phyloP scores from a whole-genome alignment of 2,329 filamentous ascomycete genomes.

The Diaporthe sp. region DNA sequence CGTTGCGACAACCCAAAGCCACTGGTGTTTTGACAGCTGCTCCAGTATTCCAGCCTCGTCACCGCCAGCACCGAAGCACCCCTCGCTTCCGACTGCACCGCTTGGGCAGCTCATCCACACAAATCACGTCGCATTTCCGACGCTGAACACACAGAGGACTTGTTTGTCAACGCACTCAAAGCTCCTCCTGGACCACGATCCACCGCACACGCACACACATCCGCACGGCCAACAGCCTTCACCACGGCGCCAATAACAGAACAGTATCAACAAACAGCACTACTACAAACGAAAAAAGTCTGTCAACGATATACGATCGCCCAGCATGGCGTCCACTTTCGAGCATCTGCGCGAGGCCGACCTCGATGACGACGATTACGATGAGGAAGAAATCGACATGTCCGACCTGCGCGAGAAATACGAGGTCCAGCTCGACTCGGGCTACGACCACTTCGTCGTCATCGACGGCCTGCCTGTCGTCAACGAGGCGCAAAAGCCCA shows the following conservation, averaged over 20 bases:
- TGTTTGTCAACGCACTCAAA: slow-evolving; percentile 32
- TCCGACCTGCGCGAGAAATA: slow-evolving; percentile 95
- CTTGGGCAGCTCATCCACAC: neutral
- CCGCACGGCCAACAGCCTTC: slow-evolving; percentile 17
- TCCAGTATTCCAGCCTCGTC: slow-evolving; percentile 18
- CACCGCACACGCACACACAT: slow-evolving; percentile 22
- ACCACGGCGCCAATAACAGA: slow-evolving; percentile 28
- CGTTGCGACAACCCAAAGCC: slow-evolving; percentile 18
- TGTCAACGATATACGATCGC: slow-evolving; percentile 40
- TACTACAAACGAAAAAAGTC: slow-evolving; percentile 36
- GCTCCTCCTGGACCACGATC: slow-evolving; percentile 33
- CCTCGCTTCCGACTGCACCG: slow-evolving; percentile 10
- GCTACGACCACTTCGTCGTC: slow-evolving; percentile 96
- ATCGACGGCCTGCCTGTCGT: slow-evolving; percentile 94
- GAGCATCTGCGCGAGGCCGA: slow-evolving; percentile 93
- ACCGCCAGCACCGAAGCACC: neutral
- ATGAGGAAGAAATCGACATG: slow-evolving; percentile 95
- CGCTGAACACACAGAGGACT: slow-evolving; percentile 2
- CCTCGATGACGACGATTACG: slow-evolving; percentile 86
- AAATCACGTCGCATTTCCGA: neutral
- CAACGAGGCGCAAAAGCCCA: slow-evolving; percentile 89
- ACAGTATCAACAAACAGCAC: slow-evolving; percentile 16
- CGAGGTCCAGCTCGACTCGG: slow-evolving; percentile 95
- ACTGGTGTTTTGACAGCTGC: slow-evolving; percentile 26
- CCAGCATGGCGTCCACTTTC: slow-evolving; percentile 89